phyloP scores from a whole-genome alignment of 495 filamentous ascomycete genomes.

The Aspergillus kassunensis region DNA sequence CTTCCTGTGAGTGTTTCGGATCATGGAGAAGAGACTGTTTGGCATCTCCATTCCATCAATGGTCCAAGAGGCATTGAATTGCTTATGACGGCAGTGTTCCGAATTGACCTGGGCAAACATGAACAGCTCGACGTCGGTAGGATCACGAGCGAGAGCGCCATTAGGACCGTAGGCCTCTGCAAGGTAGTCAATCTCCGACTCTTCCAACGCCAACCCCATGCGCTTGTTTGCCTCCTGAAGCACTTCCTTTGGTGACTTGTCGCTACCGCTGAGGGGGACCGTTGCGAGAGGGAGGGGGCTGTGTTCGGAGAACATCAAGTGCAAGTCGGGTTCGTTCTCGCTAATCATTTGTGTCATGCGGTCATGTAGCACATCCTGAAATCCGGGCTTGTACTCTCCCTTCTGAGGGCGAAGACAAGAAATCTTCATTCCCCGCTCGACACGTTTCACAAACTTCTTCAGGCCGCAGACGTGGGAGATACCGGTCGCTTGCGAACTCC shows the following conservation, averaged over 20 bases:
- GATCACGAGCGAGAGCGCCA: slow-evolving; percentile 61
- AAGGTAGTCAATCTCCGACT: slow-evolving; percentile 89
- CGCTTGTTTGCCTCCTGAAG: slow-evolving; percentile 78
- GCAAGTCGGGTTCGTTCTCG: slow-evolving; percentile 59
- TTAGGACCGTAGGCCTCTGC: slow-evolving; percentile 75
- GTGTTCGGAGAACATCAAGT: slow-evolving; percentile 75
- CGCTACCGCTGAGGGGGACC: slow-evolving; percentile 62
- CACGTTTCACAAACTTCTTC: slow-evolving; percentile 65
- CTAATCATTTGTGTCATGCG: slow-evolving; percentile 87
- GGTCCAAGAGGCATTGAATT: slow-evolving; percentile 97
- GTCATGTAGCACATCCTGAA: slow-evolving; percentile 74
- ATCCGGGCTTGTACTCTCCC: slow-evolving; percentile 47
- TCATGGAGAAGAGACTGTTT: slow-evolving; percentile 87
- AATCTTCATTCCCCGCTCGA: slow-evolving; percentile 79
- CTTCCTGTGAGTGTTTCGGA: slow-evolving; percentile 81
- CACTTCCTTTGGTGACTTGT: slow-evolving; percentile 59
- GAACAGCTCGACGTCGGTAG: slow-evolving; percentile 91
- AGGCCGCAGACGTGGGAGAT: slow-evolving; percentile 92
- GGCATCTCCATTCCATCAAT: slow-evolving; percentile 83
- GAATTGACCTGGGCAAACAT: slow-evolving; percentile 95
- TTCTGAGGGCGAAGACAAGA: slow-evolving; percentile 46
- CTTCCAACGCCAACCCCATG: slow-evolving; percentile 80
- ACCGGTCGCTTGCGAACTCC: slow-evolving; percentile 93
- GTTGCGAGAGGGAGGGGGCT: slow-evolving; percentile 64
- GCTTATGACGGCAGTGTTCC: slow-evolving; percentile 63